Evolutionary conservation across 352 stramenopile genomes (phyloP), one percentile per base, ranked within the genome.

Genomic region (Globisporangium emineosum): DNA sequence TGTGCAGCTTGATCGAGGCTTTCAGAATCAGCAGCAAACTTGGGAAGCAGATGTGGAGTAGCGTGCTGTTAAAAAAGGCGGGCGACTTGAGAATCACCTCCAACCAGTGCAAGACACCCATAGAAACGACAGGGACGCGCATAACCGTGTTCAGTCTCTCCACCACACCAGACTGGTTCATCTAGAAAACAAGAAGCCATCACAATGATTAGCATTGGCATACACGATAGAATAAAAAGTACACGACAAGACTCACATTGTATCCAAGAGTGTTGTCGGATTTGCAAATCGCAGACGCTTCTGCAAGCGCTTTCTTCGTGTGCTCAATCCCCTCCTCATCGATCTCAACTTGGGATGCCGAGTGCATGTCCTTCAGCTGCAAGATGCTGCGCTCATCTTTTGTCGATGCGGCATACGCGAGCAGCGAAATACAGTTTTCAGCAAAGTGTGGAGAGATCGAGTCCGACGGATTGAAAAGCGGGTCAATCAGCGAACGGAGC

Each of bases 231-330:
- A 67, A 5, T 4, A n/a, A 4, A 15, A n/a, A 10, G 13, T 17
- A 58, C 10, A 3, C 59, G 21, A 50, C 29, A 43, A 0, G 8
- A 77, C 81, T 70, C 51, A 94, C 86, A 74, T 93, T 96, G 68
- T 94, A 96, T 23, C 85, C 85, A 45, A 96, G 76, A 4, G 87
- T 96, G 64, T 91, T 82, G 57, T 96, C 87, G 6, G 86, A 92
- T 57, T 89, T 86, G 72, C 87, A 96, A 35, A 93, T 83, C 12
- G 75, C 66, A 29, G 87, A 96, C 17, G 85, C 85, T 37, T 92
- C 85, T 13, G 81, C 61, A 0, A 96, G 70, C 4, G 86, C 83
- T 40, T 75, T 78, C 63, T 90, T 92, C 1, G 83, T 90, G 15
- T 75, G 69, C 40, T 89, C 74, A 8, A 94, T 68, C 8, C 84